A percentile compares a stretch with the other conserved stretches of the same genome.
Evolutionary conservation across 371 early-diverging fungal species (phyloP).

Genomic region (Blastocladiella emersonii): DNA sequence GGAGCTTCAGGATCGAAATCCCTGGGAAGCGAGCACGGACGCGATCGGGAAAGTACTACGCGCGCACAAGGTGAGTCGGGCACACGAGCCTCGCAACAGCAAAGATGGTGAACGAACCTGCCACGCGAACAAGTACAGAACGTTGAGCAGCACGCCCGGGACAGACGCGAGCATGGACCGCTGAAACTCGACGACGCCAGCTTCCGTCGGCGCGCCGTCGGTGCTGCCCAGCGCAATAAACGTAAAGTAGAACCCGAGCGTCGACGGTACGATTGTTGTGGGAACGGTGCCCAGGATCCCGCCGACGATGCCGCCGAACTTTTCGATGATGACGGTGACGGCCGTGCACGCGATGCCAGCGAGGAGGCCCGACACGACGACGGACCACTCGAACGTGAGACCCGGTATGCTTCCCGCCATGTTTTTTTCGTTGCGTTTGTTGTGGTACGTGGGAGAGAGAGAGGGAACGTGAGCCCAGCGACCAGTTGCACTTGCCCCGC

Average conservation of each 20-base stretch:
- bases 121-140: background rate
- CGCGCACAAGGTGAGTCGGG: too few relatives aligned
- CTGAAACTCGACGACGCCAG: slow-evolving; percentile 1
- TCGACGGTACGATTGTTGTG: slow-evolving; percentile 2
- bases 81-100: too few relatives aligned
- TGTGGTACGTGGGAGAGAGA: too few relatives aligned
- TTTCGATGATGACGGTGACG: background rate
- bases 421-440: too few relatives aligned
- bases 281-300: slow-evolving; percentile 1
- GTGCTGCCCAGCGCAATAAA: background rate
- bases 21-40: background rate
- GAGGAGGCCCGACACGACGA: background rate
- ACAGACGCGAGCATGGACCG: background rate
- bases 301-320: background rate
- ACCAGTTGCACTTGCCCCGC: too few relatives aligned
- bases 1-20: background rate
- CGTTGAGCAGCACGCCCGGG: slow-evolving; percentile 1
- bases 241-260: background rate
- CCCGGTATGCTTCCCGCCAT: too few relatives aligned
- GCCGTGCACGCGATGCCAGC: background rate
- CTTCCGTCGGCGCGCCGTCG: background rate
- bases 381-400: background rate
- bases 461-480: too few relatives aligned
- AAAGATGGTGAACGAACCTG: too few relatives aligned
- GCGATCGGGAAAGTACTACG: background rate